Evolutionary conservation across 345 rosid genomes (phyloP).

Genomic region (Eucalyptus cloeziana): DNA sequence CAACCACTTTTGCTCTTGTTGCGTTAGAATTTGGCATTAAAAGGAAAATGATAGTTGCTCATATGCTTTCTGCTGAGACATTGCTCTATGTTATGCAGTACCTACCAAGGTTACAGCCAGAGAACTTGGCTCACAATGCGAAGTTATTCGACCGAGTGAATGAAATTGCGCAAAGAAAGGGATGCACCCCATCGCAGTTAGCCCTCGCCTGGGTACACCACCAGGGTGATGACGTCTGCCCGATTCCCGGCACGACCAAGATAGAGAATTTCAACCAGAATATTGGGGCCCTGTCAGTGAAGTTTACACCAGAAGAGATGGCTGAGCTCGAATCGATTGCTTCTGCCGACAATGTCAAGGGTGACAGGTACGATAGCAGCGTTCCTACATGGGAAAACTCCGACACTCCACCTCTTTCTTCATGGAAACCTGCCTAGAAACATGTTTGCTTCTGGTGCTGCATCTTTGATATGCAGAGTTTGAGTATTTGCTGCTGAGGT

Average conservation of each 20-base stretch:
- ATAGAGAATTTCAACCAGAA: constrained; percentile 6
- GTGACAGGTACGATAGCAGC: constrained; percentile 20
- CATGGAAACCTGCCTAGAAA: constrained; percentile 18
- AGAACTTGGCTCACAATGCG: constrained; percentile 47
- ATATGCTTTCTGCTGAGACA: neutral
- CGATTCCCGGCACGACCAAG: neutral
- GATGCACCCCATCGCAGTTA: constrained; percentile 50
- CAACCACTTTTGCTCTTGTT: neutral
- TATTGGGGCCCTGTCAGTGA: constrained; percentile 28
- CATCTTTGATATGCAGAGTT: neutral
- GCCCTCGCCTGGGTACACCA: constrained; percentile 67
- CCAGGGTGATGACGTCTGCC: constrained; percentile 19
- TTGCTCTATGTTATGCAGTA: constrained; percentile 6
- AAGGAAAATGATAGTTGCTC: neutral
- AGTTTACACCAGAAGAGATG: constrained; percentile 49
- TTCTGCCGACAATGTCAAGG: constrained; percentile 22
- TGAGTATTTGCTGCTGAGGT: neutral
- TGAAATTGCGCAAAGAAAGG: constrained; percentile 33
- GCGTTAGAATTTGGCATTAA: neutral
- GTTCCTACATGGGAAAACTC: constrained; percentile 17
- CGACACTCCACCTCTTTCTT: constrained; percentile 45
- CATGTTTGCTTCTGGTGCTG: neutral
- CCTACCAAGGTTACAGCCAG: constrained; percentile 49
- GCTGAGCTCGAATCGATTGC: constrained; percentile 46
- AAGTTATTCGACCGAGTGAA: constrained; percentile 24